Evolutionary conservation across 257 asterid species (phyloP).

Genomic region (Solanum pimpinellifolium): DNA sequence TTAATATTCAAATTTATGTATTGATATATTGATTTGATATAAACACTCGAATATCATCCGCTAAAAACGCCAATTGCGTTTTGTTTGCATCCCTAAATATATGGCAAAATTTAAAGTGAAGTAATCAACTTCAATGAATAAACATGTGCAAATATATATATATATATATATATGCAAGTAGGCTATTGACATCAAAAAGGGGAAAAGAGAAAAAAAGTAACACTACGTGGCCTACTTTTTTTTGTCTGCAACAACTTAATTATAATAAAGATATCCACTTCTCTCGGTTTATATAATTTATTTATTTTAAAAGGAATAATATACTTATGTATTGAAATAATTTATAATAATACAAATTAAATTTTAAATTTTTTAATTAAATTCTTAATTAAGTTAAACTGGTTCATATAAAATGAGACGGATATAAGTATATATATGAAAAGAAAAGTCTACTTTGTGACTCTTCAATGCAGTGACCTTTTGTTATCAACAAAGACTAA

Average conservation of each 20-base stretch:
- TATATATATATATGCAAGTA: background rate
- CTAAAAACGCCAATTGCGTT: background rate
- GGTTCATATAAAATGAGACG: fast-evolving
- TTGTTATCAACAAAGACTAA: slow-evolving; percentile 26
- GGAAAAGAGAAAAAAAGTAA: background rate
- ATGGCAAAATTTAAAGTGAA: background rate
- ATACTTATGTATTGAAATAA: too few species aligned
- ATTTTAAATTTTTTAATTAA: too few species aligned
- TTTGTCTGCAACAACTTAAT: background rate
- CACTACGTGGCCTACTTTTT: background rate
- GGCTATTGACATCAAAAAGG: background rate
- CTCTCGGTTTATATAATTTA: too few species aligned
- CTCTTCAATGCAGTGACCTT: slow-evolving; percentile 17
- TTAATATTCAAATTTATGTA: background rate
- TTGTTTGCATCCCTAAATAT: background rate
- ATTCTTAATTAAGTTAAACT: fast-evolving
- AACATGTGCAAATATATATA: background rate
- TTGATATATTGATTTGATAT: fast-evolving
- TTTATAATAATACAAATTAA: too few species aligned
- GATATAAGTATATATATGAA: background rate
- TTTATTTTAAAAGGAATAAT: too few species aligned
- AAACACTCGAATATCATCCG: background rate
- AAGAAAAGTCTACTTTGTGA: background rate
- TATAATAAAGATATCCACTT: background rate
- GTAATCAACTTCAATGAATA: background rate